Percentiles rank a stretch among this genome's conserved stretches.
Evolutionary conservation across 257 asterid species (phyloP).

Genomic region (Marsdenia floribunda): DNA sequence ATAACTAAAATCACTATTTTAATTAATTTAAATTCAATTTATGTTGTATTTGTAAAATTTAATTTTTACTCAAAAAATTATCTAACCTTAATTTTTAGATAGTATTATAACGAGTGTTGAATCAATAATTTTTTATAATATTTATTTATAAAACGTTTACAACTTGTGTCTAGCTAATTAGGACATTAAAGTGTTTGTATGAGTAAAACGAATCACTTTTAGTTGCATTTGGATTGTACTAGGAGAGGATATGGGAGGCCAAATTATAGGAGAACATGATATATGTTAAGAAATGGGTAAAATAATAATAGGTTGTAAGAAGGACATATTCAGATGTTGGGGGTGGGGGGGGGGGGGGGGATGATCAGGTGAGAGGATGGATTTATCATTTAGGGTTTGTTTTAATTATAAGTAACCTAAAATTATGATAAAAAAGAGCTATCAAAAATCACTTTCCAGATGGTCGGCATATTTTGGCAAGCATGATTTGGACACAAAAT

Average conservation of each 20-base stretch:
- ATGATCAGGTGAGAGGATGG: not conserved
- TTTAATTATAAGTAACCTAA: not conserved
- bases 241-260: not conserved
- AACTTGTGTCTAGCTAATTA: too few relatives aligned
- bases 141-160: too few relatives aligned
- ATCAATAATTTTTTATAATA: too few relatives aligned
- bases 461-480: conserved; percentile 46
- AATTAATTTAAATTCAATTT: too few relatives aligned
- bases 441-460: conserved; percentile 17
- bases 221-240: too few relatives aligned
- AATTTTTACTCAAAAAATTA: too few relatives aligned
- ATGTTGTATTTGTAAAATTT: too few relatives aligned
- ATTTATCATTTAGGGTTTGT: not conserved
- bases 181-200: too few relatives aligned
- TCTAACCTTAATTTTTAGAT: too few relatives aligned
- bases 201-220: not conserved
- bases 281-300: not conserved
- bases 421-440: conserved; percentile 4
- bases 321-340: not conserved
- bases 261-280: not conserved
- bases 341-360: not conserved
- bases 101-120: too few relatives aligned
- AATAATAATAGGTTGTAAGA: not conserved
- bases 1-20: too few relatives aligned
- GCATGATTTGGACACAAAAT: conserved; percentile 29